Base-by-base conservation (phyloP, 352 stramenopile species). In the Phytophthora chlamydospora region DNA sequence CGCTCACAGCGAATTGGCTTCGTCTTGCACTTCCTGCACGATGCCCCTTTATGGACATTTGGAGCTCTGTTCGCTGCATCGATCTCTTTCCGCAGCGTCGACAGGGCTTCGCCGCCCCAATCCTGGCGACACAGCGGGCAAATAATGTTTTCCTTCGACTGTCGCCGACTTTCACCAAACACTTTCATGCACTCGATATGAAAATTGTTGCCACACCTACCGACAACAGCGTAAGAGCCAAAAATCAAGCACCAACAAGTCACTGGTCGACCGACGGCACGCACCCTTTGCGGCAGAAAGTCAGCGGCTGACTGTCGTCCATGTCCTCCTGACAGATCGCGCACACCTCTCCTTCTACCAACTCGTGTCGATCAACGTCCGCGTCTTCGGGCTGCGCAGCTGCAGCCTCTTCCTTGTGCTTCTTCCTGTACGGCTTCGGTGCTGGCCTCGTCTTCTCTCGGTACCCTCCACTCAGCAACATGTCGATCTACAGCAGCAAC, bases 251-350 rank as follows among this genome's bases (percentile, higher is more conserved):
- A 21, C 12, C 46, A 50, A 10, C 4, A 51, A 36, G 9, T 6
- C 4, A 34, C 27, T 19, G 1, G 36, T 17, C 10, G 21, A 33
- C 77, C 74, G 76, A 88, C 70, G 86, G 62, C 73, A 86, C 59
- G 38, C 71, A 93, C 38, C 87, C 82, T 71, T 88, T 90, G 9
- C 78, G 72, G 34, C 87, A 95, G 53, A 75, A 95, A 3, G 85
- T 93, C 8, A 95, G 68, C 3, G 76, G 67, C 21, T 93, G 71
- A 10, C 60, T 68, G 14, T 63, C 54, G 6, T 78, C 68, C 83
- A 95, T 93, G 17, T 92, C 85, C 66, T 94, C 87, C 41, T 93
- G 85, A 33, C 85, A 95, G 46, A 95, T 92, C 13, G 83, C 83
- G 32, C 87, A 95, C 19, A 93, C 82, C 75, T 94, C 83, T 7